phyloP scores from a whole-genome alignment of 768 basidiomycete genomes.

The Podaxis sp. region DNA sequence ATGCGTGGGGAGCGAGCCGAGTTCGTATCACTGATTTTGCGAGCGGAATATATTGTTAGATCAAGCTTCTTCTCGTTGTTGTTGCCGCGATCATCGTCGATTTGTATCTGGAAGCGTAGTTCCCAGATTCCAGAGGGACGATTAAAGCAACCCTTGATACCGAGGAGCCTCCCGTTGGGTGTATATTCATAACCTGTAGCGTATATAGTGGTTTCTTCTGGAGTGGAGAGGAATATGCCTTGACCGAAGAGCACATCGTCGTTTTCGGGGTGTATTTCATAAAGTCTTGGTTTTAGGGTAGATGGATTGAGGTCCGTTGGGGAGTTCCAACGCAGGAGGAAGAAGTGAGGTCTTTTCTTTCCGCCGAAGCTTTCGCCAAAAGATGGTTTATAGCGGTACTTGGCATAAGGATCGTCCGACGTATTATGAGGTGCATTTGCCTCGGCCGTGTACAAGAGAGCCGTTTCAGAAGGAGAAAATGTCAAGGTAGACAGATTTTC shows the following conservation, averaged over 20 bases:
- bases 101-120: conserved; percentile 24
- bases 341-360: conserved; percentile 51
- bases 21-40: conserved; percentile 41
- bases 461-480: conserved; percentile 52
- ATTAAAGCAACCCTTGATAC: conserved; percentile 59
- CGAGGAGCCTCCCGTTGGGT: conserved; percentile 55
- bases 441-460: conserved; percentile 63
- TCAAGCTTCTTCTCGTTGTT: conserved; percentile 11
- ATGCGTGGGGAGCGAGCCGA: conserved; percentile 64
- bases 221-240: conserved; percentile 44
- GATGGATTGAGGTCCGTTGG: conserved; percentile 1
- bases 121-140: conserved; percentile 58
- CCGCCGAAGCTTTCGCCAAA: conserved; percentile 63
- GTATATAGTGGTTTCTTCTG: conserved; percentile 36
- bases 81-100: not conserved
- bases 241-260: conserved; percentile 29
- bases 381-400: conserved; percentile 55
- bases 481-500: conserved; percentile 50
- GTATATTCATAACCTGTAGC: conserved; percentile 64
- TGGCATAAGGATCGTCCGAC: conserved; percentile 33
- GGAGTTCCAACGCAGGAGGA: conserved; percentile 48
- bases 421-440: conserved; percentile 32
- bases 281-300: conserved; percentile 5
- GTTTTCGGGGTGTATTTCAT: conserved; percentile 2
- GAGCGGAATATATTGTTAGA: conserved; percentile 19